Conservation (phyloP, 768 basidiomycete genomes). For the Trametes cubensis region DNA sequence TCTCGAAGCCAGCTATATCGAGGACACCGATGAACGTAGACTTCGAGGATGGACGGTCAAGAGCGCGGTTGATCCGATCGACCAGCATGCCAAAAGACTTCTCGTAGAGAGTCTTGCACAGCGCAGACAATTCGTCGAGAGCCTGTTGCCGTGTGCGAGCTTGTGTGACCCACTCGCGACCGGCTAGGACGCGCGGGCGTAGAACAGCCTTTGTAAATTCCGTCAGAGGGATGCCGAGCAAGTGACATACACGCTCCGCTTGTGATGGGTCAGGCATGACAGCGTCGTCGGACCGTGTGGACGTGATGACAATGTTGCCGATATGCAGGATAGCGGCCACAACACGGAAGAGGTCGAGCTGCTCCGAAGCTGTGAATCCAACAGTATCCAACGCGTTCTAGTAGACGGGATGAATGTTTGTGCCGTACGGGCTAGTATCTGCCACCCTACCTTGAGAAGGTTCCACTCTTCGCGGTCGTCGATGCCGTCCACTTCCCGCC, state of each 20-base stretch:
- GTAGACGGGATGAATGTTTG: not conserved
- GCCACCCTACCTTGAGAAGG: constrained; percentile 59
- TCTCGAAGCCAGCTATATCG: constrained; percentile 99
- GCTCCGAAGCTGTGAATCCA: constrained; percentile 83
- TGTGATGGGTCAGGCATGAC: constrained; percentile 80
- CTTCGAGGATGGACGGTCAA: constrained; percentile 91
- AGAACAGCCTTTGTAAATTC: constrained; percentile 90
- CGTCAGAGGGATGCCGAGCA: constrained; percentile 83
- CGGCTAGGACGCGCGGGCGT: constrained; percentile 89
- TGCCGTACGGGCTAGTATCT: not conserved
- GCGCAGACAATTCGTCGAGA: constrained; percentile 84
- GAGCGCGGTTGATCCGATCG: constrained; percentile 90
- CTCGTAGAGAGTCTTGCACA: constrained; percentile 96
- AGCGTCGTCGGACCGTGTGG: constrained; percentile 79
- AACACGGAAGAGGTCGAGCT: constrained; percentile 91
- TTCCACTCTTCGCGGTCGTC: constrained; percentile 91
- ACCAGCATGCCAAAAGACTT: constrained; percentile 94
- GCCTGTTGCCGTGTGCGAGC: constrained; percentile 91
- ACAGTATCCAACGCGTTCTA: constrained; percentile 86
- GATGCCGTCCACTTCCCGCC: constrained; percentile 92
- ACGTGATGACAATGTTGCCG: constrained; percentile 85
- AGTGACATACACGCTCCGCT: constrained; percentile 86
- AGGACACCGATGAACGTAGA: constrained; percentile 96
- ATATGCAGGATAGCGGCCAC: constrained; percentile 94
- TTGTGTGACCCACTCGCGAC: constrained; percentile 96